Base-by-base conservation (phyloP, 352 stramenopile genomes). In the Pythium vanterpoolii region DNA sequence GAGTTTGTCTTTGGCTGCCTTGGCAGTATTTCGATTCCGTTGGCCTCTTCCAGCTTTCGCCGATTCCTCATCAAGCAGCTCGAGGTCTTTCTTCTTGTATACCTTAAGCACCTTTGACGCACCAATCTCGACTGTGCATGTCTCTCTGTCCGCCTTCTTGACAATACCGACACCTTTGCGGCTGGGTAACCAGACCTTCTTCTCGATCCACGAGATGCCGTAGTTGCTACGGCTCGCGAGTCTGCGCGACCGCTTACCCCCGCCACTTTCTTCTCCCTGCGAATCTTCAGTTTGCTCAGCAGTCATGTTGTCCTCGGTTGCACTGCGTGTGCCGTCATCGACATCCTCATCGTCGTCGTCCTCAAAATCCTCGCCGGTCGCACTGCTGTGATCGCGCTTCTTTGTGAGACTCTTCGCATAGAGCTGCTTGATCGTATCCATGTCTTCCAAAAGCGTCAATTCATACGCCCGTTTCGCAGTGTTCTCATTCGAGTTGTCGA, bases 31-130 rank as follows among this genome's bases (percentile, higher is more conserved):
- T 26, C 82, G 80, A 43, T 78, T 88, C 26, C 79, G 73, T 34
- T 69, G 79, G 39, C 78, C 66, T 3, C 84, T 73, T 56, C 69
- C 79, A 31, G 64, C 79, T 54, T 89, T 86, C 21, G 66, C 50
- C 11, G 76, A 44, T 13, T 80, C 70, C 13, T 90, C 85, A 62
- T 79, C 77, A 16, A 89, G 68, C 33, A 95, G 71, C 53, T 90
- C 71, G 9, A 95, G 68, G n/a, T 95, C 83, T 54, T 90, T 90
- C 69, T 93, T 93, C 63, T 93, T 93, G 61, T 92, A 95, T 24
- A 90, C 71, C 55, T 89, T 87, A 8, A 95, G 54, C 2, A 90
- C 69, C 26, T 90, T 90, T 1, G 80, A 88, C 3, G 69, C 56
- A 8, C 77, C 73, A 18, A 95, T 72, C 56, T 93, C 86, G 16